phyloP scores from a whole-genome alignment of 2,329 filamentous ascomycete genomes.

The Incumbomyces lentus region DNA sequence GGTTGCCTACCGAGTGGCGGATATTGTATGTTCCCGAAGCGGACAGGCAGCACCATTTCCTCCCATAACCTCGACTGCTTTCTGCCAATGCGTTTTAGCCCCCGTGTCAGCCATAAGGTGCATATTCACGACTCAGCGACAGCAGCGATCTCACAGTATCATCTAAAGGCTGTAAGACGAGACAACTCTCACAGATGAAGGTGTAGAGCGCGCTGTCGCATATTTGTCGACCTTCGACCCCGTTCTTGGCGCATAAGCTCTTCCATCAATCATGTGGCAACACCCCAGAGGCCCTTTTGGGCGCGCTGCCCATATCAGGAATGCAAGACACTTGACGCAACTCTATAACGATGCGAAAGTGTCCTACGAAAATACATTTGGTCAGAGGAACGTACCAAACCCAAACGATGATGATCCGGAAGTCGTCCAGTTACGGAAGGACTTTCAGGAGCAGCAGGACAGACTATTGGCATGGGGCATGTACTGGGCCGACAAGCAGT shows the following conservation, averaged over 20 bases:
- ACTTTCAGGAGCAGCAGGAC: slow-evolving; percentile 54
- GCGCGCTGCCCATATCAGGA: not conserved
- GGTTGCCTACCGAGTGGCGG: slow-evolving; percentile 5
- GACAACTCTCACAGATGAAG: not conserved
- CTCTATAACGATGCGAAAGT: slow-evolving; percentile 56
- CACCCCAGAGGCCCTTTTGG: slow-evolving; percentile 2
- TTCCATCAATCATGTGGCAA: slow-evolving; percentile 3
- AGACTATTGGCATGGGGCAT: slow-evolving; percentile 54
- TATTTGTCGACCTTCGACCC: not conserved
- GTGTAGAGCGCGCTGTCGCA: not conserved
- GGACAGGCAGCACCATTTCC: slow-evolving; percentile 6
- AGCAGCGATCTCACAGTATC: not conserved
- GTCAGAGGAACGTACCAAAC: slow-evolving; percentile 25
- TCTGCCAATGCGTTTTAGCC: not conserved
- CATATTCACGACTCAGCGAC: not conserved
- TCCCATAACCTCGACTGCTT: not conserved
- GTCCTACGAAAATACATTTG: slow-evolving; percentile 31
- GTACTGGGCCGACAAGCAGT: slow-evolving; percentile 54
- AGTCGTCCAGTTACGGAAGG: slow-evolving; percentile 46
- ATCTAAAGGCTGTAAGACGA: not conserved
- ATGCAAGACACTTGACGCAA: slow-evolving; percentile 38
- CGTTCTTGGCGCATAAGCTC: not conserved
- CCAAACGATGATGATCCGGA: slow-evolving; percentile 36
- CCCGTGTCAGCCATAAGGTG: not conserved
- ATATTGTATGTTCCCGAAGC: not conserved